phyloP scores from a whole-genome alignment of 1,284 basidiomycete genomes.

The Cerioporus squamosus region DNA sequence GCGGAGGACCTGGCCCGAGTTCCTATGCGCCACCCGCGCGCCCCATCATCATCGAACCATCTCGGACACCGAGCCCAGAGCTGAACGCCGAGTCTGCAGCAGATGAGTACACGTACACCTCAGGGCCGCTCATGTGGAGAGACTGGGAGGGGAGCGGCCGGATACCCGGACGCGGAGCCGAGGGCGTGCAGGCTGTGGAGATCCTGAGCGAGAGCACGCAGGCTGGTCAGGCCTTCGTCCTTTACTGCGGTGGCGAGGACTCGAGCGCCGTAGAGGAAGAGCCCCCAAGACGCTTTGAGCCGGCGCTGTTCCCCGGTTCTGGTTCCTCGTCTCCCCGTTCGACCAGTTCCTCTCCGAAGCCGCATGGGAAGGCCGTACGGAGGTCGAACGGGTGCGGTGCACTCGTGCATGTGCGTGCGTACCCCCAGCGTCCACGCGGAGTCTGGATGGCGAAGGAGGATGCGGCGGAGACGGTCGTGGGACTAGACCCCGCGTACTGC shows the following conservation, averaged over 20 bases:
- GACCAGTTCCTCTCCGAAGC: slow-evolving; percentile 42
- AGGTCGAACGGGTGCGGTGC: slow-evolving; percentile 62
- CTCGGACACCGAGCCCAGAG: slow-evolving; percentile 39
- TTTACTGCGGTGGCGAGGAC: slow-evolving; percentile 54
- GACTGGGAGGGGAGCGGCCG: slow-evolving; percentile 25
- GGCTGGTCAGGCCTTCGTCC: slow-evolving; percentile 39
- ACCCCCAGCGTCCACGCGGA: slow-evolving; percentile 50
- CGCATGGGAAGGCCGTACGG: slow-evolving; percentile 19
- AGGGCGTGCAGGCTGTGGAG: slow-evolving; percentile 28
- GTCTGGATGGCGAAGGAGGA: slow-evolving; percentile 60
- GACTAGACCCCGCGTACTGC: slow-evolving; percentile 59
- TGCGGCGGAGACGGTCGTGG: slow-evolving; percentile 52
- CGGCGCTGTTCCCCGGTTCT: slow-evolving; percentile 22
- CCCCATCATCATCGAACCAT: slow-evolving; percentile 30
- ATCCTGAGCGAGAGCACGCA: slow-evolving; percentile 20
- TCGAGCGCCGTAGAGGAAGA: slow-evolving; percentile 17
- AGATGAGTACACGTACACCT: slow-evolving; percentile 29
- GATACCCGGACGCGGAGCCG: slow-evolving; percentile 21
- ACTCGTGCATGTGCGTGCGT: slow-evolving; percentile 56
- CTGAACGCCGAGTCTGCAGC: slow-evolving; percentile 13
- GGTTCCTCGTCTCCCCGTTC: slow-evolving; percentile 28
- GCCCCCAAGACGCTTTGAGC: slow-evolving; percentile 19
- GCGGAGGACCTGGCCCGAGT: slow-evolving; percentile 6
- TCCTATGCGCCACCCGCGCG: slow-evolving; percentile 17
- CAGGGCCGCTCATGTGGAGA: slow-evolving; percentile 23